Percentiles rank a stretch among this genome's conserved stretches.
Evolutionary conservation across 2,329 filamentous ascomycete genomes (phyloP).

Genomic region (Podosphaera aphanis): DNA sequence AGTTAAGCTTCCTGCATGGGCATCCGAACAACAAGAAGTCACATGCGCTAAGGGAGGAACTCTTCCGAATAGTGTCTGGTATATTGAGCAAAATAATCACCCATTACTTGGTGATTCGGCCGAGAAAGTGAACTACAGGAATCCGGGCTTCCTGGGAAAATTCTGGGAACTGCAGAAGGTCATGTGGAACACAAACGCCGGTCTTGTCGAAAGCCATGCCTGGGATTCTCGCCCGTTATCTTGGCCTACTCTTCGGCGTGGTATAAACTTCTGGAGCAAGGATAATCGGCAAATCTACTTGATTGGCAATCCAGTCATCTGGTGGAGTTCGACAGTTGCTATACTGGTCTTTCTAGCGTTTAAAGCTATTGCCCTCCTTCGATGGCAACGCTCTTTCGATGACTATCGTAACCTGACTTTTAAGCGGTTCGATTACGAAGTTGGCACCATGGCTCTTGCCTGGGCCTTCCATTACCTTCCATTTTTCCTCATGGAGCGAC

Average conservation of each 20-base stretch:
- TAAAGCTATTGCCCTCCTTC: constrained; percentile 67
- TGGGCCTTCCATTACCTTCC: constrained; percentile 99
- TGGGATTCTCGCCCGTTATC: constrained; percentile 91
- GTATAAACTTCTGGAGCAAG: constrained; percentile 98
- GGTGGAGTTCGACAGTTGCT: constrained; percentile 69
- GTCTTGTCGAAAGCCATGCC: constrained; percentile 82
- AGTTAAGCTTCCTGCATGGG: constrained; percentile 96
- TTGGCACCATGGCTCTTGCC: constrained; percentile 69
- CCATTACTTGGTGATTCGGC: constrained; percentile 48
- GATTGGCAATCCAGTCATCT: constrained; percentile 81
- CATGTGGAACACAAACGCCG: constrained; percentile 98
- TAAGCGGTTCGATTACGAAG: constrained; percentile 95
- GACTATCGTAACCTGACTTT: constrained; percentile 68
- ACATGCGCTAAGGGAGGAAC: constrained; percentile 83
- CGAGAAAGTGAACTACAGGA: constrained; percentile 88
- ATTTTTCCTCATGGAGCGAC: constrained; percentile 93
- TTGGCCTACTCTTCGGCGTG: constrained; percentile 77
- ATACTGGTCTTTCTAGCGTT: constrained; percentile 57
- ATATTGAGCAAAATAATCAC: constrained; percentile 77
- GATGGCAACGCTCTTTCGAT: constrained; percentile 81
- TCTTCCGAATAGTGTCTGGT: constrained; percentile 92
- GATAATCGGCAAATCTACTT: constrained; percentile 90
- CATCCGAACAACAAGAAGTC: constrained; percentile 96
- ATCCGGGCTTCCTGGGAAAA: constrained; percentile 89
- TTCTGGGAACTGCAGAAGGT: constrained; percentile 94